Conservation (phyloP, 371 early-diverging fungal genomes). For the Apophysomyces elegans region DNA sequence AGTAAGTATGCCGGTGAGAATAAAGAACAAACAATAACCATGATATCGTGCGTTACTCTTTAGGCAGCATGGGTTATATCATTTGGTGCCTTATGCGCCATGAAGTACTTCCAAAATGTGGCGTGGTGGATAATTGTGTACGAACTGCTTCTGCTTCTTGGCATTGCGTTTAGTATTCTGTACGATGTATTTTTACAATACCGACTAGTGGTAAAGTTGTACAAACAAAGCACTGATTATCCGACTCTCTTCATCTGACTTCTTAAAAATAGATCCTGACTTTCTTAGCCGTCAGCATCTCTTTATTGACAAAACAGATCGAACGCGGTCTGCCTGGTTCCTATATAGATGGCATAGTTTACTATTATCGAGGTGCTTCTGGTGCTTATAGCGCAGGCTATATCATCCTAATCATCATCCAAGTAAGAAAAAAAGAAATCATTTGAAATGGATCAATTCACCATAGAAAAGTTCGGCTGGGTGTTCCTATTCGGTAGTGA, state of each 20-base stretch:
- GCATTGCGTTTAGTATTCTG: slow-evolving; percentile 23
- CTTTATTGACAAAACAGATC: slow-evolving; percentile 35
- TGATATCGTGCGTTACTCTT: not conserved
- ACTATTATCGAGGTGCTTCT: slow-evolving; percentile 19
- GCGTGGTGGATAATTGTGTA: slow-evolving; percentile 53
- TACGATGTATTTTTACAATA: slow-evolving; percentile 39
- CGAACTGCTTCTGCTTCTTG: slow-evolving; percentile 38
- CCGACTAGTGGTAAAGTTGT: slow-evolving; percentile 39
- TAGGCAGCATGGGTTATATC: slow-evolving; percentile 50
- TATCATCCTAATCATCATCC: slow-evolving; percentile 45
- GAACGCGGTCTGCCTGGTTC: slow-evolving; percentile 26
- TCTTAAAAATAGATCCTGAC: slow-evolving; percentile 39
- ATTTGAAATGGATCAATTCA: not conserved
- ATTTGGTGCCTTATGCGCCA: slow-evolving; percentile 42
- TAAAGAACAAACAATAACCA: not conserved
- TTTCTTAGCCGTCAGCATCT: slow-evolving; percentile 45
- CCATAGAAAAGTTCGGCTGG: slow-evolving; percentile 42
- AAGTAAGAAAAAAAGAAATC: slow-evolving; percentile 24
- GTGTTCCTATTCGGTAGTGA: slow-evolving; percentile 53
- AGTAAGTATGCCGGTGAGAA: slow-evolving; percentile 18
- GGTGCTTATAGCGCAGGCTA: slow-evolving; percentile 46
- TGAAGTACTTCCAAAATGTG: slow-evolving; percentile 26
- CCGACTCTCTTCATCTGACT: slow-evolving; percentile 7
- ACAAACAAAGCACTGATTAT: not conserved
- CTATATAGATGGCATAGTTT: not conserved